Conservation (phyloP, 2,329 filamentous ascomycete species). For the Hypoxylon sp. region DNA sequence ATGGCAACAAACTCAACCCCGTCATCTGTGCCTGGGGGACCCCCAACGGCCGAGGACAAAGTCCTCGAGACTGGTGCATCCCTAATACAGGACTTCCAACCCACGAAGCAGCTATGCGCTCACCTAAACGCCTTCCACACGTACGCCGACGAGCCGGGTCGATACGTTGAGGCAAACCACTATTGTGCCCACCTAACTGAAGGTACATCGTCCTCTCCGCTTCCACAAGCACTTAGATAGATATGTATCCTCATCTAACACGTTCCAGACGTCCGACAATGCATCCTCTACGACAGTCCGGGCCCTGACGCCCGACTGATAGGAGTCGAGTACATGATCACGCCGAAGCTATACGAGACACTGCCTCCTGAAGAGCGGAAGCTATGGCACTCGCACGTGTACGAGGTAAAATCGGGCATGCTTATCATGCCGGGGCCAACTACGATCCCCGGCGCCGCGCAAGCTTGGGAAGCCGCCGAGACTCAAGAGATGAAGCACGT, state of each 20-base stretch:
- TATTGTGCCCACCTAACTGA: conserved; percentile 85
- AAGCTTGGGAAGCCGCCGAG: conserved; percentile 82
- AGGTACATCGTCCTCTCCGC: conserved; percentile 52
- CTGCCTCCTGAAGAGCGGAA: conserved; percentile 77
- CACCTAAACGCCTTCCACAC: conserved; percentile 91
- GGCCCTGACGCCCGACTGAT: conserved; percentile 79
- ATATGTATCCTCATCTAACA: conserved; percentile 2
- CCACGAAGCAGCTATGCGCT: conserved; percentile 81
- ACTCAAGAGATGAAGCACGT: conserved; percentile 85
- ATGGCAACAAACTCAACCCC: conserved; percentile 38
- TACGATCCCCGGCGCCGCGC: conserved; percentile 63
- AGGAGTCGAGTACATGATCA: conserved; percentile 91
- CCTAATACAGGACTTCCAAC: conserved; percentile 76
- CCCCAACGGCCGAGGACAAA: conserved; percentile 68
- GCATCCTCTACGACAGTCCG: conserved; percentile 84
- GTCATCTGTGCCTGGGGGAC: conserved; percentile 61
- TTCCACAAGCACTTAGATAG: neutral
- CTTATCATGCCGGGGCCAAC: conserved; percentile 79
- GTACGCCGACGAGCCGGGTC: conserved; percentile 79
- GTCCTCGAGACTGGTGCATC: conserved; percentile 73
- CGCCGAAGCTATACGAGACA: conserved; percentile 74
- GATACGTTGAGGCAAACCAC: conserved; percentile 83
- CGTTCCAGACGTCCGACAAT: conserved; percentile 79
- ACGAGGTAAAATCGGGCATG: conserved; percentile 84
- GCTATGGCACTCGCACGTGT: conserved; percentile 84